Percentiles rank a stretch among this genome's conserved stretches.
These are phyloP conservation scores for Rhodotorula taiwanensis DNA, from an alignment of 768 basidiomycete genomes.

Conservation along the genomic window DNA sequence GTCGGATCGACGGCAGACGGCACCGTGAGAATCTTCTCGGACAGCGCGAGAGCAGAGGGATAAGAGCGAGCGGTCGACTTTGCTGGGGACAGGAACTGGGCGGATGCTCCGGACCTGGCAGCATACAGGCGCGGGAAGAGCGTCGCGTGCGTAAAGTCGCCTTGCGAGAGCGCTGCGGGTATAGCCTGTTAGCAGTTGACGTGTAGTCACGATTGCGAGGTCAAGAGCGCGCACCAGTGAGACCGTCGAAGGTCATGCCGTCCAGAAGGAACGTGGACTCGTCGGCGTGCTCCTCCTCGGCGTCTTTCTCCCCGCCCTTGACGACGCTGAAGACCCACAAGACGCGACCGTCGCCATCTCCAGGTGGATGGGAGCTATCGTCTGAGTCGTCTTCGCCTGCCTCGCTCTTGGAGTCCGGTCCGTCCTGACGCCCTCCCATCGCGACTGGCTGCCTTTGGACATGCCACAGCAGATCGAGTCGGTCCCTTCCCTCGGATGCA, in stretches of 20 bases:
- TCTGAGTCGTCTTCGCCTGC: not conserved
- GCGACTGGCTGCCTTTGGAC: not conserved
- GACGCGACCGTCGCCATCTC: slow-evolving; percentile 4
- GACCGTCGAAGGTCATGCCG: not conserved
- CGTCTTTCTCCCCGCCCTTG: slow-evolving; percentile 6
- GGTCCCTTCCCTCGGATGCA: slow-evolving; percentile 1
- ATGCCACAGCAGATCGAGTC: slow-evolving; percentile 10
- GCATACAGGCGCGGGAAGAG: slow-evolving; percentile 36
- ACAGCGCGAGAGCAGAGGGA: slow-evolving; percentile 41
- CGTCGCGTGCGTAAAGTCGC: slow-evolving; percentile 39
- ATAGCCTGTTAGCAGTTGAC: too few relatives aligned
- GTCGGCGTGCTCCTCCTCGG: not conserved
- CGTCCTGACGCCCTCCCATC: too few relatives aligned
- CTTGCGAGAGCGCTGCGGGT: too few relatives aligned
- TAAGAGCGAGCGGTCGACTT: slow-evolving; percentile 33
- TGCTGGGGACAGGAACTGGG: slow-evolving; percentile 10
- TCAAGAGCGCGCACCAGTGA: not conserved
- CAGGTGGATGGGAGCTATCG: too few relatives aligned
- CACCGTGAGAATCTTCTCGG: slow-evolving; percentile 41
- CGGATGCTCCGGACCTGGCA: not conserved
- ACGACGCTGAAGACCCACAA: slow-evolving; percentile 28
- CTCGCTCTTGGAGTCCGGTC: too few relatives aligned
- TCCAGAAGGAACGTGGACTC: not conserved
- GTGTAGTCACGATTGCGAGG: too few relatives aligned
- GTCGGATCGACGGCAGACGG: not conserved